Evolutionary conservation across 768 basidiomycete species (phyloP), one percentile per base, ranked within the genome.

Genomic region (Favolaschia claudopus): DNA sequence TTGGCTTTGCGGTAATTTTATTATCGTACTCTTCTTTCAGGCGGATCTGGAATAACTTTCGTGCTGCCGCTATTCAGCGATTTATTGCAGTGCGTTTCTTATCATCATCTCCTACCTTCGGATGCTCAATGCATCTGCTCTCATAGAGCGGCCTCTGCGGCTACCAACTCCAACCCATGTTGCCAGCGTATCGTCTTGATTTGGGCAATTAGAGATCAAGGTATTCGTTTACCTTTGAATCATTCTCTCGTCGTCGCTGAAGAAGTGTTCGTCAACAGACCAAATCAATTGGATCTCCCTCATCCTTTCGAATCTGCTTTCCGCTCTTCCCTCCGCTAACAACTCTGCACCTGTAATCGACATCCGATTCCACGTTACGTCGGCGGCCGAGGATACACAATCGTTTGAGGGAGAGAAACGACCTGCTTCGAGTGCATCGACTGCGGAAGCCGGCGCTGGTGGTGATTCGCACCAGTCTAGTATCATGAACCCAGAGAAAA

Each of bases 41-140:
- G 82, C 24, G 84, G 84, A 6, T 82, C 84, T 4, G 84, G 85
- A 0, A 72, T 84, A 10, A 74, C 82, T 3, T 84, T 81, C 59
- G 76, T 77, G 14, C 67, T 82, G 0, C 79, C 85, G 9, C 66
- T 81, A 20, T 70, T 85, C 20, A 61, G 81, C 29, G 76, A 79
- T 51, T 59, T 80, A 1, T 66, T 85, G 22, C 70, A 73, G 82
- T 82, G 61, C 46, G 74, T 65, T 43, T 28, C 54, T 27, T 33
- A n/a, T 24, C 25, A 46, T 57, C 27, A 20, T 22, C 14, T 24
- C 19, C 22, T 24, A 24, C n/a, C 7, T n/a, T 37, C 10, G 34
- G 5, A 25, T 34, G 19, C 37, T n/a, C 25, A 7, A n/a, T 25
- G n/a, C n/a, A n/a, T n/a, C n/a, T n/a, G n/a, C n/a, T n/a, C 7